phyloP scores from a whole-genome alignment of 257 asterid species.

The Solanum corneliomulleri region DNA sequence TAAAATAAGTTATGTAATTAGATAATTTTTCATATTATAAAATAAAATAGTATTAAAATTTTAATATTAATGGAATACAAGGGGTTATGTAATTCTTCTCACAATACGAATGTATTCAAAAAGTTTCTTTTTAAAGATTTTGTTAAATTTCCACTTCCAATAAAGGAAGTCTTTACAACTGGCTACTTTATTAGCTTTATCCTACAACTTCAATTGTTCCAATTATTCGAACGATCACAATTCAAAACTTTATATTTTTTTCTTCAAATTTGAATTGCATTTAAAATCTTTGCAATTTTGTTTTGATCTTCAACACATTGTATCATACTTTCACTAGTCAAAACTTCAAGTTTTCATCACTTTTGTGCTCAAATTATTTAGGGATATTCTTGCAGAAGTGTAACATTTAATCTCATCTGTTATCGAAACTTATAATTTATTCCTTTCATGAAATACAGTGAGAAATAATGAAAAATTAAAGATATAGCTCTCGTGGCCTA shows the following conservation, averaged over 20 bases:
- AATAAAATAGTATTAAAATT: background rate
- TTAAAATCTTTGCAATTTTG: background rate
- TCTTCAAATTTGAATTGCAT: too few species aligned
- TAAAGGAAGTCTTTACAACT: background rate
- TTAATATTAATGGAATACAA: background rate
- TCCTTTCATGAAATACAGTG: background rate
- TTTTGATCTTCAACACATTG: background rate
- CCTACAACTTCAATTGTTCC: background rate
- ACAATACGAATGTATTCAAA: background rate
- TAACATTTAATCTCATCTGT: background rate
- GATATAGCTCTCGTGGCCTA: background rate
- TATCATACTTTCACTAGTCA: background rate
- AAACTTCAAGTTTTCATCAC: background rate
- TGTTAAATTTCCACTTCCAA: background rate
- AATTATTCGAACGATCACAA: background rate
- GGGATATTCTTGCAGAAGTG: background rate
- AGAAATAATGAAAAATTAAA: background rate
- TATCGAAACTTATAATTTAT: background rate
- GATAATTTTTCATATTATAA: background rate
- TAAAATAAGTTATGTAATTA: too few species aligned
- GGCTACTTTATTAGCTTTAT: background rate
- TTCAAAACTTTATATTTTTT: background rate
- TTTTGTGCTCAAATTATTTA: background rate
- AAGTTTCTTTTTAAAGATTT: background rate
- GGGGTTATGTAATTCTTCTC: background rate